phyloP scores from a whole-genome alignment of 78 protist species.

The Cavenderia fasciculata region DNA sequence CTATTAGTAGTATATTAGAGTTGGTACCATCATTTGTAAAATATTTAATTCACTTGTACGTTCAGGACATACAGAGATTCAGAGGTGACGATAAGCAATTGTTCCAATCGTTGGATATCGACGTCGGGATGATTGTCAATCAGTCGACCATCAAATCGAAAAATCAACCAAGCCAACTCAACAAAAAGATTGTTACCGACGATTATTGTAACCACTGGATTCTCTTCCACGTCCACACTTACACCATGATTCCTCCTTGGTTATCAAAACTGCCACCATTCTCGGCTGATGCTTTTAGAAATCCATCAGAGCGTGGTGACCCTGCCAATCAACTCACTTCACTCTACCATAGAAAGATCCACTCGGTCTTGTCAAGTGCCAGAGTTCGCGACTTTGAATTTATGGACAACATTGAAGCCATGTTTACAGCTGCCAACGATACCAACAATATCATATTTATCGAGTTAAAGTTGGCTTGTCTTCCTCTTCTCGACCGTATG shows the following conservation, averaged over 20 bases:
- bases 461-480: slow-evolving; percentile 34
- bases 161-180: neutral
- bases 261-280: slow-evolving; percentile 70
- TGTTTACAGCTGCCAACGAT: neutral
- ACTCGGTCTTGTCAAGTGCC: slow-evolving; percentile 12
- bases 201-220: slow-evolving; percentile 70
- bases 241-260: slow-evolving; percentile 56
- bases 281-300: neutral
- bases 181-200: slow-evolving; percentile 6
- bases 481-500: slow-evolving; percentile 33
- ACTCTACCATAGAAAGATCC: slow-evolving; percentile 65
- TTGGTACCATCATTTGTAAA: slow-evolving; percentile 32
- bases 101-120: slow-evolving; percentile 46
- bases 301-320: slow-evolving; percentile 33
- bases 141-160: neutral
- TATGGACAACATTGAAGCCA: slow-evolving; percentile 58
- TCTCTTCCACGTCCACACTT: slow-evolving; percentile 39
- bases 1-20: slow-evolving; percentile 7
- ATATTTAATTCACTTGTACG: slow-evolving; percentile 52
- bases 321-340: neutral
- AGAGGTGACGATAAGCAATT: slow-evolving; percentile 40
- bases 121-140: slow-evolving; percentile 34
- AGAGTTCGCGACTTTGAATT: slow-evolving; percentile 44
- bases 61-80: slow-evolving; percentile 70
- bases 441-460: slow-evolving; percentile 35